Conservation (phyloP, 208 protist genomes). For the Trichomonas gallinae region DNA sequence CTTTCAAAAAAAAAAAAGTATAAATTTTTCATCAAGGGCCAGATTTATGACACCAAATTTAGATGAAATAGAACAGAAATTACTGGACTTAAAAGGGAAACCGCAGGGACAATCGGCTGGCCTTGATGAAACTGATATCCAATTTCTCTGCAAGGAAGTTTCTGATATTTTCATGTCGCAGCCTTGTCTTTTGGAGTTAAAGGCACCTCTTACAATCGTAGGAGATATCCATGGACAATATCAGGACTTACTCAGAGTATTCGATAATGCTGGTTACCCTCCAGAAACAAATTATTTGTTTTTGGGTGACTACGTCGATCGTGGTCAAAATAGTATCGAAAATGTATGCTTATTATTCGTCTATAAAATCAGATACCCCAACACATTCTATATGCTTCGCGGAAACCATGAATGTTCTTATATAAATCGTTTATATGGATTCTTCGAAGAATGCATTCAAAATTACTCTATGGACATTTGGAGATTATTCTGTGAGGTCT, state of each 20-base stretch:
- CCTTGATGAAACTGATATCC: background rate
- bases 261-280: conserved; percentile 29
- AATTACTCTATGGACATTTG: conserved; percentile 61
- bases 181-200: conserved; percentile 34
- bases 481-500: background rate
- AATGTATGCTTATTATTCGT: conserved; percentile 29
- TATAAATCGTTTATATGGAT: conserved; percentile 32
- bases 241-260: conserved; percentile 38
- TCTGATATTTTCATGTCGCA: background rate
- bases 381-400: conserved; percentile 32
- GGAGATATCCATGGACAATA: conserved; percentile 43
- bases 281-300: conserved; percentile 36
- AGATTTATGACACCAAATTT: background rate
- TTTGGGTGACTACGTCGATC: conserved; percentile 43
- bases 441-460: conserved; percentile 43
- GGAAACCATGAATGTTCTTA: conserved; percentile 42
- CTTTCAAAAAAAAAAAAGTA: background rate
- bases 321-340: conserved; percentile 35
- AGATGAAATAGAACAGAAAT: background rate
- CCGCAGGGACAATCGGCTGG: background rate
- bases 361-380: conserved; percentile 34
- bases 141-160: background rate
- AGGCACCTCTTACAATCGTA: conserved; percentile 34
- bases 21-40: background rate
- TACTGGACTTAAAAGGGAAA: background rate